Conservation (phyloP, 345 rosid species). For the Lepidium aucheri region DNA sequence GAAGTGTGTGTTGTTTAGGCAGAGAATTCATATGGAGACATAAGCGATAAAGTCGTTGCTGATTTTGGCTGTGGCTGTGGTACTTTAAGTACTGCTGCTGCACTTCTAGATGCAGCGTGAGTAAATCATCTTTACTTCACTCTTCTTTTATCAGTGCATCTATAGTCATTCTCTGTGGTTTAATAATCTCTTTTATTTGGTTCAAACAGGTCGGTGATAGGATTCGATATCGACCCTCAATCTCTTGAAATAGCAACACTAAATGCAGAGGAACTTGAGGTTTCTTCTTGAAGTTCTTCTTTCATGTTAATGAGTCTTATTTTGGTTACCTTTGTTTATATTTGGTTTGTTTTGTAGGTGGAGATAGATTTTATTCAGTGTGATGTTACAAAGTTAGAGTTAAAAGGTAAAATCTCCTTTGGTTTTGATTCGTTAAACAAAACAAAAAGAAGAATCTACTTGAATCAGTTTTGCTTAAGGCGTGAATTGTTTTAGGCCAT, state of each 20-base stretch:
- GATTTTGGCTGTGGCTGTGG: constrained; percentile 99
- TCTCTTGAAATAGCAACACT: constrained; percentile 66
- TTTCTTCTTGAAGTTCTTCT: constrained; percentile 11
- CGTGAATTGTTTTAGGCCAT: constrained; percentile 34
- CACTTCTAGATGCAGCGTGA: constrained; percentile 86
- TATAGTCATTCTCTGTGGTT: not conserved
- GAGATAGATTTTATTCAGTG: constrained; percentile 68
- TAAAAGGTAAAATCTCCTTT: constrained; percentile 48
- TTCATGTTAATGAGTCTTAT: not conserved
- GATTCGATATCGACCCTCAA: constrained; percentile 66
- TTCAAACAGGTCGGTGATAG: constrained; percentile 56
- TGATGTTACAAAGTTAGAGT: constrained; percentile 51
- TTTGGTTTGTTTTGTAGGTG: constrained; percentile 42
- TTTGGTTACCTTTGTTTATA: not conserved
- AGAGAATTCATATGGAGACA: constrained; percentile 82
- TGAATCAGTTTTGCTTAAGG: not conserved
- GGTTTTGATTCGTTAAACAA: not conserved
- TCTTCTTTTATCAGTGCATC: not conserved
- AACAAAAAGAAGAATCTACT: not conserved
- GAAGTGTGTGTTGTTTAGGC: constrained; percentile 42
- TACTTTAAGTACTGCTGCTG: constrained; percentile 78
- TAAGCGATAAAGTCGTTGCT: constrained; percentile 59
- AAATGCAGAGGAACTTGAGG: constrained; percentile 89
- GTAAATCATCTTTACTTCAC: constrained; percentile 15
- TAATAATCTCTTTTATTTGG: not conserved